phyloP scores from a whole-genome alignment of 305 asterid species.

The Withania somnifera region DNA sequence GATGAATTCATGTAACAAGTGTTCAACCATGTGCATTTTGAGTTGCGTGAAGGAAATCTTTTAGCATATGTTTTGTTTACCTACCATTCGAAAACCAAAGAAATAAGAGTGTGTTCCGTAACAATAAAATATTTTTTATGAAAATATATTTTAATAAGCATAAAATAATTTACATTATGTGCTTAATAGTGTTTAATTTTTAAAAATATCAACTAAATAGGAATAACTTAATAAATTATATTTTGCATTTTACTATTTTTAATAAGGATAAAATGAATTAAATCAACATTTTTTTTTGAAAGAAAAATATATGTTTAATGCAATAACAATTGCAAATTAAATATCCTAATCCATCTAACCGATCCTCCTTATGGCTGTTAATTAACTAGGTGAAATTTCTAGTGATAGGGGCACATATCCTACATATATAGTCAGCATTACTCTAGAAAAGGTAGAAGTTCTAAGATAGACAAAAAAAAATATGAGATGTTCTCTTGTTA shows the following conservation, averaged over 20 bases:
- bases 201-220: no score
- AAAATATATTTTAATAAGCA: no score
- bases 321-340: background rate
- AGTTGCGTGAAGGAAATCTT: background rate
- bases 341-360: background rate
- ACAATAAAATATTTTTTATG: no score
- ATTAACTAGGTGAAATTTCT: background rate
- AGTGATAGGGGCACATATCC: background rate
- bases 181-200: no score
- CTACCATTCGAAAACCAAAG: background rate
- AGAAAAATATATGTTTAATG: background rate
- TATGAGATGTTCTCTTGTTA: background rate
- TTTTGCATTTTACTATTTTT: no score
- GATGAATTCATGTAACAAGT: background rate
- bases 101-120: no score
- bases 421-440: background rate
- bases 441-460: background rate
- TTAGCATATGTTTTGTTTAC: background rate
- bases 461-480: background rate
- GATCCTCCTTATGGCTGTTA: background rate
- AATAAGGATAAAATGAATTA: no score
- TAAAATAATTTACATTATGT: no score
- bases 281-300: no score
- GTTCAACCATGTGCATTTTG: background rate
- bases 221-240: no score